A percentile compares a stretch with the other conserved stretches of the same genome.
These are phyloP conservation scores for Pythium inflatum DNA, from an alignment of 352 stramenopile genomes.

Conservation along the genomic window DNA sequence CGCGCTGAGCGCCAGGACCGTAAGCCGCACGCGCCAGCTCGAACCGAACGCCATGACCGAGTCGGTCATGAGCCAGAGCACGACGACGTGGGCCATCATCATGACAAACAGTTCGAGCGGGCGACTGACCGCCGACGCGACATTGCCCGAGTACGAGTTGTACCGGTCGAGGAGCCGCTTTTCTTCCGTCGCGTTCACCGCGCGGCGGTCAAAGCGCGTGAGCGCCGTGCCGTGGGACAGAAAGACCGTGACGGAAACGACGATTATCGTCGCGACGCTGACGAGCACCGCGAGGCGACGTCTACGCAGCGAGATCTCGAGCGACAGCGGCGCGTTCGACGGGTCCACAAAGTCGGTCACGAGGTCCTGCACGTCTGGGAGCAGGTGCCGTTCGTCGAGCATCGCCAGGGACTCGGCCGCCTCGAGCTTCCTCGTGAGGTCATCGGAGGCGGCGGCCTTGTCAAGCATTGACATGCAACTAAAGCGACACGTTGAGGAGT, in stretches of 20 bases:
- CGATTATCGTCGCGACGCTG: neutral
- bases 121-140: neutral
- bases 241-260: neutral
- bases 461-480: too few relatives aligned
- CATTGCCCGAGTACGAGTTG: conserved; percentile 25
- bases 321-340: neutral
- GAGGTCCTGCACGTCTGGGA: too few relatives aligned
- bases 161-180: conserved; percentile 12
- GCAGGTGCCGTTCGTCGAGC: too few relatives aligned
- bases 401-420: neutral
- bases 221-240: neutral
- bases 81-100: neutral
- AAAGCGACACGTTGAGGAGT: too few relatives aligned
- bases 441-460: neutral
- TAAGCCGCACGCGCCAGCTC: neutral
- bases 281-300: neutral
- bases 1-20: neutral
- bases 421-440: neutral
- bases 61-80: conserved; percentile 9
- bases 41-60: neutral
- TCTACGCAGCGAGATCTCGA: neutral
- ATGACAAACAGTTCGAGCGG: conserved; percentile 10
- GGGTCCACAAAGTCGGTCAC: too few relatives aligned
- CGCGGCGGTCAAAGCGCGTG: conserved; percentile 1
- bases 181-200: neutral